Base-by-base conservation (phyloP, 345 rosid genomes). In the Noccaea caerulescens region DNA sequence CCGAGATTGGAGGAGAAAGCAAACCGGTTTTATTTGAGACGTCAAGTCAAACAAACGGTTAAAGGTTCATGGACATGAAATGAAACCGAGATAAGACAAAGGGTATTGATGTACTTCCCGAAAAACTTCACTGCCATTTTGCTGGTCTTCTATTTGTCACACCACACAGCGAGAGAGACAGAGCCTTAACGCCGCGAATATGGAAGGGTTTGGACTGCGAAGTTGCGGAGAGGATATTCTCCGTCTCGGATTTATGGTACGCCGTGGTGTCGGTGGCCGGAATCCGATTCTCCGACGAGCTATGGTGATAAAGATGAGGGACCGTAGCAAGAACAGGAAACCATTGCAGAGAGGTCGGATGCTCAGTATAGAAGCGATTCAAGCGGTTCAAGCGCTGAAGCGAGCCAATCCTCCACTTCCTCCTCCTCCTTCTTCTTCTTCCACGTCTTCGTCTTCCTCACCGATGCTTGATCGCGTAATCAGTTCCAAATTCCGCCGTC, bases 341-440 rank as follows among this genome's bases (percentile, higher is more conserved):
- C 93, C 87, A 46, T 75, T 89, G 56, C 93, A 84, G 82, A 84
- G 78, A 81, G 90, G 97, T 68, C 80, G 97, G 69, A 81, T 80
- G 79, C 89, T 88, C 66, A 91, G 97, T 83, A 87, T 81, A 67
- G 97, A 91, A 77, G 90, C 93, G 9, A 91, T 91, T 58, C 95
- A 91, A 63, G 78, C 87, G 0, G 85, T 91, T 20, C 97, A 91
- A 72, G 77, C 91, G 9, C 80, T 85, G 72, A 91, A 91, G 76
- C 84, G 92, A 76, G 91, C 87, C 60, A 79, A 75, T 38, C 66
- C 78, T 61, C 57, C 38, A 39, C 71, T 5, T 52, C 43, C 42
- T 20, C 42, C 66, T 41, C 58, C 54, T 43, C 30, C 60, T n/a
- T 5, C 62, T 23, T 11, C 51, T 38, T 4, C 61, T 11, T 51